phyloP scores from a whole-genome alignment of 257 asterid species.

The Cruciata laevipes region DNA sequence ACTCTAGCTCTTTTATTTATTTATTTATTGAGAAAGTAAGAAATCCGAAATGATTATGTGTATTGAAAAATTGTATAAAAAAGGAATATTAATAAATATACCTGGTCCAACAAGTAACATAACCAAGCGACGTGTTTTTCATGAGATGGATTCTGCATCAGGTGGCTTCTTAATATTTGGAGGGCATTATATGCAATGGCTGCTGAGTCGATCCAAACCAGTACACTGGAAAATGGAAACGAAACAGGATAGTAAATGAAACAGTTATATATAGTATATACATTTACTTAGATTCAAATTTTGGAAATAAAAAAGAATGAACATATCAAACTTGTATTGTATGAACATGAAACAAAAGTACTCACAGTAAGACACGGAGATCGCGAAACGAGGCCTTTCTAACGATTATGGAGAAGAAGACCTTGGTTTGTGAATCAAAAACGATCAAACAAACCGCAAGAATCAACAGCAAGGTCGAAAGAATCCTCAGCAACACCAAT shows the following conservation, averaged over 20 bases:
- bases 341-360: background rate
- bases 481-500: constrained; percentile 24
- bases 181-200: constrained; percentile 55
- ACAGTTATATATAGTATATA: no score
- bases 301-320: no score
- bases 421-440: constrained; percentile 47
- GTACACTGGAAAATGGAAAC: constrained; percentile 19
- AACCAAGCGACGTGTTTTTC: constrained; percentile 40
- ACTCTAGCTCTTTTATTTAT: no score
- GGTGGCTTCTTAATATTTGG: constrained; percentile 34
- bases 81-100: constrained; percentile 10
- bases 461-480: constrained; percentile 20
- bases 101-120: constrained; percentile 60
- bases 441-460: constrained; percentile 45
- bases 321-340: no score
- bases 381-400: constrained; percentile 50
- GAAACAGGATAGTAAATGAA: no score
- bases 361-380: constrained; percentile 41
- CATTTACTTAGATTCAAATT: no score
- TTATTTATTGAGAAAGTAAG: no score
- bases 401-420: constrained; percentile 24
- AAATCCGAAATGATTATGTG: no score
- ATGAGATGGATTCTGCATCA: constrained; percentile 19
- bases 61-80: no score
- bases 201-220: constrained; percentile 49